Evolutionary conservation across 2,329 filamentous ascomycete genomes (phyloP).

Genomic region (Alternaria arbusti): DNA sequence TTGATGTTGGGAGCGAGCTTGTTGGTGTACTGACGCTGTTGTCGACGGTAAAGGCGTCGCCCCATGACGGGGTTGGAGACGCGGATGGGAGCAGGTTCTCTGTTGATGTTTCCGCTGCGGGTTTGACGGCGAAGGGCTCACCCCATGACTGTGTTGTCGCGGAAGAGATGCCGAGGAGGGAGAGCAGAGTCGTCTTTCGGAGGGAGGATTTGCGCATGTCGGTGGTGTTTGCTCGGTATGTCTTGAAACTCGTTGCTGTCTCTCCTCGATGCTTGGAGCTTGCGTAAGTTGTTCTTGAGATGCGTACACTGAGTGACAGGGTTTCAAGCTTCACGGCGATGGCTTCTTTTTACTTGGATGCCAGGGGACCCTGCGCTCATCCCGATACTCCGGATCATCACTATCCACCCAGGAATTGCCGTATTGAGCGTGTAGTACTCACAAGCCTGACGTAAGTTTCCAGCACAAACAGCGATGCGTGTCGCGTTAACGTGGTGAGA

Average conservation of each 20-base stretch:
- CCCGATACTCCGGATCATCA: not conserved
- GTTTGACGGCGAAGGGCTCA: conserved; percentile 23
- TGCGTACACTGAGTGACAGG: not conserved
- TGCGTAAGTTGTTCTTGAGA: not conserved
- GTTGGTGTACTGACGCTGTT: not conserved
- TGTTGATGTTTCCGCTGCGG: conserved; percentile 15
- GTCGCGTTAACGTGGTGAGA: not conserved
- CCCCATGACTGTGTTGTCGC: conserved; percentile 21
- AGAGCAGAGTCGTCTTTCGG: conserved; percentile 12
- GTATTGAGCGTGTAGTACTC: not conserved
- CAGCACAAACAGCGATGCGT: not conserved
- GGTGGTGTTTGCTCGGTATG: not conserved
- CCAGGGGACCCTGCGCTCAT: not conserved
- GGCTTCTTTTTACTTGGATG: not conserved
- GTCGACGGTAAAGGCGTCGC: conserved; percentile 6
- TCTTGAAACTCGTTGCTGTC: not conserved
- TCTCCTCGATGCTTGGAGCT: not conserved
- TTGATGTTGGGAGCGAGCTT: not conserved
- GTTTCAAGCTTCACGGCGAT: not conserved
- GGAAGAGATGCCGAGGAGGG: conserved; percentile 16
- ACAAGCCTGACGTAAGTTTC: conserved; percentile 2
- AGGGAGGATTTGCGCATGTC: conserved; percentile 20
- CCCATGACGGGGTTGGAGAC: conserved; percentile 5
- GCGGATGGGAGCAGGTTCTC: conserved; percentile 4
- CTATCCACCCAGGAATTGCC: not conserved